These are phyloP conservation scores for Primulina eburnea DNA, from an alignment of 257 asterid genomes.

Conservation along the genomic window DNA sequence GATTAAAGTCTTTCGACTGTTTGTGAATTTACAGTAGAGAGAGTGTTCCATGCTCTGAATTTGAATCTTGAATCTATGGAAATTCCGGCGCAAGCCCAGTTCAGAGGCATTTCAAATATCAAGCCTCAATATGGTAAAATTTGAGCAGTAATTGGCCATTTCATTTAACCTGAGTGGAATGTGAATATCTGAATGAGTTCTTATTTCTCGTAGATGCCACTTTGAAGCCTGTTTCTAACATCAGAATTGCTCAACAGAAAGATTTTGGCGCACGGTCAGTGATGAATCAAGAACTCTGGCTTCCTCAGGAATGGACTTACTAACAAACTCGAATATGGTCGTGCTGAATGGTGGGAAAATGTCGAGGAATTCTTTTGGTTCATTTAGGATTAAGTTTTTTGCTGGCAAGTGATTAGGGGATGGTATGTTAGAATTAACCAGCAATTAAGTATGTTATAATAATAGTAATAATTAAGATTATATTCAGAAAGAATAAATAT, in stretches of 20 bases:
- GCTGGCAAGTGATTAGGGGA: not conserved
- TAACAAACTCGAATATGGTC: constrained; percentile 17
- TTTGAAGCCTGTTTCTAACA: constrained; percentile 16
- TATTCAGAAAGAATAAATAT: not conserved
- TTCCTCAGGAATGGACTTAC: constrained; percentile 84
- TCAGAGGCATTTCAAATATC: constrained; percentile 20
- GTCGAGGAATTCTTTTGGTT: not conserved
- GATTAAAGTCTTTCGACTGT: not conserved
- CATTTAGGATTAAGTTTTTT: not conserved
- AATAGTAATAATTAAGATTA: too few relatives aligned
- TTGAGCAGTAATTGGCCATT: not conserved
- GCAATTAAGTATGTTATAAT: too few relatives aligned
- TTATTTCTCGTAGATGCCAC: constrained; percentile 19
- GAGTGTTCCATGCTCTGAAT: constrained; percentile 66
- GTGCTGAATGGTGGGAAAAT: not conserved
- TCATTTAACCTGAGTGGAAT: not conserved
- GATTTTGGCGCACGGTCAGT: constrained; percentile 22
- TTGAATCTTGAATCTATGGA: constrained; percentile 44
- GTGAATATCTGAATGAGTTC: not conserved
- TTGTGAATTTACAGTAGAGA: constrained; percentile 34
- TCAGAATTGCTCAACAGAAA: constrained; percentile 29
- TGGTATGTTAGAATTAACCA: not conserved
- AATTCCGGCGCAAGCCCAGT: constrained; percentile 20
- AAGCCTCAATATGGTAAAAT: constrained; percentile 35
- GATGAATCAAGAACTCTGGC: constrained; percentile 48